These are phyloP conservation scores for Crucibulum laeve DNA, from an alignment of 768 basidiomycete genomes.

Conservation along the genomic window DNA sequence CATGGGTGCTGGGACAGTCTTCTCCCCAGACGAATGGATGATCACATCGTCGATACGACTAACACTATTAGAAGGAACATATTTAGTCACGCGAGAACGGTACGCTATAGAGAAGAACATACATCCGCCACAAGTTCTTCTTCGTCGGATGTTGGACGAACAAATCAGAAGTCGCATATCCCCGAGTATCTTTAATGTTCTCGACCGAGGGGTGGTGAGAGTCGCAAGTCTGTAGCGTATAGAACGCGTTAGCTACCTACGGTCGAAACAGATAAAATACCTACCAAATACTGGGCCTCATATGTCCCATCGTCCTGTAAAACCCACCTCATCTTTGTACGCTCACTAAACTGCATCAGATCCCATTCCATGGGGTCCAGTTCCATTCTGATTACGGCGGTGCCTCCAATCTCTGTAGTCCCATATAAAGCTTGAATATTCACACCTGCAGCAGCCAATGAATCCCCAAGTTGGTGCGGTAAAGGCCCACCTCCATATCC, in stretches of 20 bases:
- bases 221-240: conserved; percentile 15
- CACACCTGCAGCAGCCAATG: conserved; percentile 27
- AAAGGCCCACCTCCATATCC: conserved; percentile 31
- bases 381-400: conserved; percentile 12
- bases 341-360: conserved; percentile 22
- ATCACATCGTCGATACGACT: conserved; percentile 38
- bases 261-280: background rate
- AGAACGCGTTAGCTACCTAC: background rate
- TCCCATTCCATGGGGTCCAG: conserved; percentile 24
- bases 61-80: conserved; percentile 19
- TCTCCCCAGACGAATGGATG: conserved; percentile 30
- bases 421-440: conserved; percentile 28
- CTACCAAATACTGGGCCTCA: conserved; percentile 33
- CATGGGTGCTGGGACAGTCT: conserved; percentile 32
- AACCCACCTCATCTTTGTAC: conserved; percentile 24
- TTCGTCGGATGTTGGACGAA: conserved; percentile 33
- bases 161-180: conserved; percentile 34
- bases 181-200: conserved; percentile 28
- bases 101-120: background rate
- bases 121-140: conserved; percentile 30
- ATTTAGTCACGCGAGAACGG: background rate
- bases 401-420: conserved; percentile 28
- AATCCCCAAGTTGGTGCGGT: conserved; percentile 28
- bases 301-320: conserved; percentile 29
- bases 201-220: conserved; percentile 22